phyloP scores from a whole-genome alignment of 2,329 filamentous ascomycete genomes.

The Herpotrichia juniperi region DNA sequence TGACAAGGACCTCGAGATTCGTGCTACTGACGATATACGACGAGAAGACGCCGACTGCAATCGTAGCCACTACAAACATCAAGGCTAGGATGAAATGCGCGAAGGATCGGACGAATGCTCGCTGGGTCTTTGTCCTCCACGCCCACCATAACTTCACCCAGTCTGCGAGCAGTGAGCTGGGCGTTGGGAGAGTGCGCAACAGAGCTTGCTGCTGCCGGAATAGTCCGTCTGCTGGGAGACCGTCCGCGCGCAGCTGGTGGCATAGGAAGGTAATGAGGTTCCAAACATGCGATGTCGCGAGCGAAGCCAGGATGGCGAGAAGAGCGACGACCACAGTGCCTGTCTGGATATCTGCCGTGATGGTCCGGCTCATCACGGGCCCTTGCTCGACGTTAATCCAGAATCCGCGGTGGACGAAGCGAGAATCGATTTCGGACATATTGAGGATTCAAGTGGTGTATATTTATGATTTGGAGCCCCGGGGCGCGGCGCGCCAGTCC shows the following conservation, averaged over 20 bases:
- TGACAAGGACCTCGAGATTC: slow-evolving; percentile 18
- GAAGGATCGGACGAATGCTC: neutral
- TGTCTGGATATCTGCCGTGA: slow-evolving; percentile 3
- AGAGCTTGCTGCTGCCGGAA: slow-evolving; percentile 7
- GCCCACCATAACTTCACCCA: slow-evolving; percentile 2
- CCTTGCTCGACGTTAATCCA: slow-evolving; percentile 17
- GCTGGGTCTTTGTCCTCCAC: neutral
- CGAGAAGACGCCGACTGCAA: slow-evolving; percentile 22
- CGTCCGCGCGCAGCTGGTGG: slow-evolving; percentile 5
- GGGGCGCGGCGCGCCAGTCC: no score
- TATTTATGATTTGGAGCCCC: no score
- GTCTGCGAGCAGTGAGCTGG: slow-evolving; percentile 5
- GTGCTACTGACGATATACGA: slow-evolving; percentile 20
- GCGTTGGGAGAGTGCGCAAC: slow-evolving; percentile 4
- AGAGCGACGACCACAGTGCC: slow-evolving; percentile 5
- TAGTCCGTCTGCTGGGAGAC: slow-evolving; percentile 1
- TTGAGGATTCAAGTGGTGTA: no score
- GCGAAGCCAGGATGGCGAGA: neutral
- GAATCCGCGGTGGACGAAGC: slow-evolving; percentile 13
- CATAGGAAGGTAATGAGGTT: slow-evolving; percentile 3
- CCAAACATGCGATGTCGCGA: slow-evolving; percentile 1
- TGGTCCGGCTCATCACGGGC: slow-evolving; percentile 9
- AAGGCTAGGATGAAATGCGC: slow-evolving; percentile 7
- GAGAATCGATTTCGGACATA: slow-evolving; percentile 18
- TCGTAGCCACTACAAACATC: slow-evolving; percentile 11